These are phyloP conservation scores for Tricholoma furcatifolium DNA, from an alignment of 768 basidiomycete species.

Conservation along the genomic window DNA sequence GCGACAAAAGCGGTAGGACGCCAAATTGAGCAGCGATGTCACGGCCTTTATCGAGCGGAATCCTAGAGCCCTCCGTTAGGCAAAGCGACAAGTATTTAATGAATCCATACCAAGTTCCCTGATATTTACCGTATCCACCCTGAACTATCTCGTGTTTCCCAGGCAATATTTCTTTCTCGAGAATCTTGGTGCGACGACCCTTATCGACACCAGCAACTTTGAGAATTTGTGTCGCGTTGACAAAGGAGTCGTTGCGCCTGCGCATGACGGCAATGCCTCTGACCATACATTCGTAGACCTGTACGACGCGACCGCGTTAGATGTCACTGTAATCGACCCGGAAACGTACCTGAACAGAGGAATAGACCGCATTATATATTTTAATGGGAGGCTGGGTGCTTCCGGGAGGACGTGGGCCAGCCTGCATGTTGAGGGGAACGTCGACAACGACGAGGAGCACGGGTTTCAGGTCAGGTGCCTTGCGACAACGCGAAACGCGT, in stretches of 20 bases:
- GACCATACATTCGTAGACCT: conserved; percentile 99
- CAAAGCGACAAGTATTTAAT: conserved; percentile 2
- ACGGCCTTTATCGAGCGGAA: conserved; percentile 91
- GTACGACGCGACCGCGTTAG: conserved; percentile 33
- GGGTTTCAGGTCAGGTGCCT: conserved; percentile 33
- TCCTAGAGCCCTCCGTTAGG: conserved; percentile 50
- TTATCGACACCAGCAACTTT: conserved; percentile 99
- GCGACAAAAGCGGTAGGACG: conserved; percentile 82
- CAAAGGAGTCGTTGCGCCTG: conserved; percentile 88
- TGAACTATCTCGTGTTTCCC: conserved; percentile 98
- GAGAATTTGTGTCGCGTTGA: conserved; percentile 98
- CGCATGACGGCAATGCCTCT: conserved; percentile 99
- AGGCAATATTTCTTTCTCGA: conserved; percentile 94
- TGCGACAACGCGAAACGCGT: conserved; percentile 43
- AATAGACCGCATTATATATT: conserved; percentile 93
- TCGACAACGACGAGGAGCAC: conserved; percentile 24
- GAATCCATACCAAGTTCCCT: conserved; percentile 87
- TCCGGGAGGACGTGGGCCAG: conserved; percentile 40
- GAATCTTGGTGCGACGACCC: conserved; percentile 92
- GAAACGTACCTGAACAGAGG: conserved; percentile 70
- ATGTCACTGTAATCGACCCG: conserved; percentile 24
- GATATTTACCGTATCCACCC: conserved; percentile 98
- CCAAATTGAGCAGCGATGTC: conserved; percentile 93
- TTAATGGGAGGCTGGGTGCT: conserved; percentile 61
- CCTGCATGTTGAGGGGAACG: conserved; percentile 40